Evolutionary conservation across 192 early-diverging fungal species (phyloP).

Genomic region (Paraglomus occultum): DNA sequence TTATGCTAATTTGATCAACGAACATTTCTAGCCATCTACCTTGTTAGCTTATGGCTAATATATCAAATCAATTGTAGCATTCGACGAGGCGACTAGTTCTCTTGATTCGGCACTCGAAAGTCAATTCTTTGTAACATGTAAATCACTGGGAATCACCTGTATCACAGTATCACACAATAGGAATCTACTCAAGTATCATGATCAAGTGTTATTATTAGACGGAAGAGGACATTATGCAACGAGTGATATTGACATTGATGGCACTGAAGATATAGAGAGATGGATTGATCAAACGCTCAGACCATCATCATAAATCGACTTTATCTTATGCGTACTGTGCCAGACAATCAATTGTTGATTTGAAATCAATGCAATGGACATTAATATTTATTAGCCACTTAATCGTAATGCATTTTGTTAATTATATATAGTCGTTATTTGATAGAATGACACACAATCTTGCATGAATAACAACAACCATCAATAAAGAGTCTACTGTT

Average conservation of each 20-base stretch:
- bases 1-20: background rate
- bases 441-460: too few species aligned
- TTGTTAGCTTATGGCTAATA: background rate
- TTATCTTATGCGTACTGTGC: too few species aligned
- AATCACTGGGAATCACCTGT: constrained; percentile 71
- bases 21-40: background rate
- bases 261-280: constrained; percentile 5
- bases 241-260: constrained; percentile 26
- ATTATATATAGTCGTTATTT: too few species aligned
- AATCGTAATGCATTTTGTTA: too few species aligned
- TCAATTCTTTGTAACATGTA: constrained; percentile 56
- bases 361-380: too few species aligned
- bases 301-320: background rate
- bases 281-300: constrained; percentile 25
- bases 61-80: constrained; percentile 30
- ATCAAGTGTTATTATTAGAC: constrained; percentile 34
- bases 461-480: too few species aligned
- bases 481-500: too few species aligned
- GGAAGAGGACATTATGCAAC: constrained; percentile 29
- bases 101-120: constrained; percentile 55
- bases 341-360: too few species aligned
- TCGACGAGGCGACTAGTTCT: constrained; percentile 71
- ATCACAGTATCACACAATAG: constrained; percentile 87
- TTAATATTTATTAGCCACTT: too few species aligned
- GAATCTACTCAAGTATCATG: constrained; percentile 35